Evolutionary conservation across 2,329 filamentous ascomycete genomes (phyloP), one percentile per base, ranked within the genome.

Genomic region (Diaporthe sp.): DNA sequence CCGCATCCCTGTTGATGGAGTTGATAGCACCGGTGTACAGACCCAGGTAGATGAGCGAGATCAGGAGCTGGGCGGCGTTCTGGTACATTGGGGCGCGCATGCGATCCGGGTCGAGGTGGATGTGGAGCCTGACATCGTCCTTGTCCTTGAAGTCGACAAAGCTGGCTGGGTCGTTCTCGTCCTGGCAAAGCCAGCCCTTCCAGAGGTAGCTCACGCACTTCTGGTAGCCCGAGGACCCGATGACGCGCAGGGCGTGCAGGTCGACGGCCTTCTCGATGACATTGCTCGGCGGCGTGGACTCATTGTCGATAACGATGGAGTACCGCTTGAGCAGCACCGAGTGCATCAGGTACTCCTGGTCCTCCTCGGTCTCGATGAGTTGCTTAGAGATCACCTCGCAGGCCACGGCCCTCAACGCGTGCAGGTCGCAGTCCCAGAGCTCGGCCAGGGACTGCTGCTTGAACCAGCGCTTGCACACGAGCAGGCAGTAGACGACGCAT

Each of bases 151-250:
- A 99, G 81, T 96, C 93, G 72, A 98, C 90, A 82, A 99, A 99
- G 71, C 92, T 92, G n/a, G 93, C 92, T 0, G 96, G 94, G 79
- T 98, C 96, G 68, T 96, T 90, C 80, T 98, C 95, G 79, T 98
- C 95, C 83, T 99, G 97, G n/a, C 98, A 92, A 12, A 98, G 88
- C 97, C 97, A 99, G 31, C 97, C 97, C 77, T 92, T 92, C 97
- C 97, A 99, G 12, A 99, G 92, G 82, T 97, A 95, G 77, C 90
- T 91, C 80, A 98, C 95, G 82, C 96, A 98, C 85, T 97, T 98
- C 79, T 98, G 97, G 83, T 98, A 99, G 37, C 97, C 96, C 0
- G 95, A 95, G 0, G 94, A 96, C 3, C 95, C 95, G 77, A 98
- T 98, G 65, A 99, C 92, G 19, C 91, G 89, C 61, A 98, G 88